phyloP scores from a whole-genome alignment of 2,329 filamentous ascomycete genomes.

The Cercospora zeina region DNA sequence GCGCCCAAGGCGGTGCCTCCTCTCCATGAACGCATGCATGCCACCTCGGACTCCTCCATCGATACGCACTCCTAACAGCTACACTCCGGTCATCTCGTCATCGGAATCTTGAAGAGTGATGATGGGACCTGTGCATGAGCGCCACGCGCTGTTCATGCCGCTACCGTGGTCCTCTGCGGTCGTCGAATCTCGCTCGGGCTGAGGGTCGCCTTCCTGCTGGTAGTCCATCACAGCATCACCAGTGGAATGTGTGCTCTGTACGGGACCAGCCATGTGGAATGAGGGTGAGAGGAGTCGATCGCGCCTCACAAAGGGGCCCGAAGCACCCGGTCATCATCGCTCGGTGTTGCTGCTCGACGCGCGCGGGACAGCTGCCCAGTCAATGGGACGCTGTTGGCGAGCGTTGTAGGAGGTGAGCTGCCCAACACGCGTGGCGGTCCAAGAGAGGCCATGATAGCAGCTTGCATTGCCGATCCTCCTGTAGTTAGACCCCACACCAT shows the following conservation, averaged over 20 bases:
- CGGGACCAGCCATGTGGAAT: background rate
- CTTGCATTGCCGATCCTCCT: background rate
- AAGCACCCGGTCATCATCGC: background rate
- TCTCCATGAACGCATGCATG: background rate
- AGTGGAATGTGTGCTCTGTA: background rate
- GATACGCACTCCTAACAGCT: background rate
- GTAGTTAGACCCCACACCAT: background rate
- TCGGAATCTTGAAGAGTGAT: background rate
- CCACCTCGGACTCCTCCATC: background rate
- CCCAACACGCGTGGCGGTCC: background rate
- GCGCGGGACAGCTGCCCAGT: conserved; percentile 4
- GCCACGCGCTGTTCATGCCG: background rate
- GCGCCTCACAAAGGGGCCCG: background rate
- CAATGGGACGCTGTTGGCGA: background rate
- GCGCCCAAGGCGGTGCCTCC: background rate
- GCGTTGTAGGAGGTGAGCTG: background rate
- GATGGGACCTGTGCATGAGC: background rate
- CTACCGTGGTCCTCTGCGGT: background rate
- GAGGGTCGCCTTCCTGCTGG: background rate
- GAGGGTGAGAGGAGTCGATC: background rate
- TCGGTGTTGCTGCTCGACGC: background rate
- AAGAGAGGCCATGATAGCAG: background rate
- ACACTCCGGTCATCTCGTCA: background rate
- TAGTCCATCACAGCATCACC: background rate
- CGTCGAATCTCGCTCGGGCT: background rate